These are phyloP conservation scores for Globisporangium paddicum DNA, from an alignment of 352 stramenopile genomes.

Conservation along the genomic window DNA sequence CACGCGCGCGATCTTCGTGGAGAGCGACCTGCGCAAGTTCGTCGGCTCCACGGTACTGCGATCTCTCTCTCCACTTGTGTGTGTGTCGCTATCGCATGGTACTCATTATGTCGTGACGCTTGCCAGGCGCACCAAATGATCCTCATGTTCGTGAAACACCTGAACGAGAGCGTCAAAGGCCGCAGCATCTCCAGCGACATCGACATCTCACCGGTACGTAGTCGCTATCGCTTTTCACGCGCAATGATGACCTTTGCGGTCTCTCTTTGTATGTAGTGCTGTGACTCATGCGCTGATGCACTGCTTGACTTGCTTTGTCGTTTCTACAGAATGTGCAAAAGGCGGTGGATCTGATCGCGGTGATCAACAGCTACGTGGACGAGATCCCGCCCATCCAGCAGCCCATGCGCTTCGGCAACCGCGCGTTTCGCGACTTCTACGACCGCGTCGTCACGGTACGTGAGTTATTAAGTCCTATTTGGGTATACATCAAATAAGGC, in stretches of 20 bases:
- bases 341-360: slow-evolving; percentile 47
- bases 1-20: slow-evolving; percentile 73
- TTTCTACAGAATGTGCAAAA: slow-evolving; percentile 63
- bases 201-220: slow-evolving; percentile 56
- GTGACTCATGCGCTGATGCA: not conserved
- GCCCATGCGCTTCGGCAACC: slow-evolving; percentile 94
- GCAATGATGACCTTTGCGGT: too few relatives aligned
- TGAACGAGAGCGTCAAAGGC: slow-evolving; percentile 78
- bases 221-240: too few relatives aligned
- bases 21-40: slow-evolving; percentile 68
- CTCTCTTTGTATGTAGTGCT: not conserved
- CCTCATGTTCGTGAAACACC: slow-evolving; percentile 74
- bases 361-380: slow-evolving; percentile 86
- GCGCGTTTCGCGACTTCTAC: slow-evolving; percentile 90
- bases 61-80: not conserved
- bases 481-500: too few relatives aligned
- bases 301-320: not conserved
- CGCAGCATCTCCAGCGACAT: slow-evolving; percentile 55
- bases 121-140: slow-evolving; percentile 75
- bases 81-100: not conserved
- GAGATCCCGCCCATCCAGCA: slow-evolving; percentile 91
- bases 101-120: not conserved
- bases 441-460: slow-evolving; percentile 70
- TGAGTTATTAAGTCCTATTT: not conserved
- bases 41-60: slow-evolving; percentile 50